phyloP scores from a whole-genome alignment of 1,139 yeast species.

The Blastobotrys capitulatus region DNA sequence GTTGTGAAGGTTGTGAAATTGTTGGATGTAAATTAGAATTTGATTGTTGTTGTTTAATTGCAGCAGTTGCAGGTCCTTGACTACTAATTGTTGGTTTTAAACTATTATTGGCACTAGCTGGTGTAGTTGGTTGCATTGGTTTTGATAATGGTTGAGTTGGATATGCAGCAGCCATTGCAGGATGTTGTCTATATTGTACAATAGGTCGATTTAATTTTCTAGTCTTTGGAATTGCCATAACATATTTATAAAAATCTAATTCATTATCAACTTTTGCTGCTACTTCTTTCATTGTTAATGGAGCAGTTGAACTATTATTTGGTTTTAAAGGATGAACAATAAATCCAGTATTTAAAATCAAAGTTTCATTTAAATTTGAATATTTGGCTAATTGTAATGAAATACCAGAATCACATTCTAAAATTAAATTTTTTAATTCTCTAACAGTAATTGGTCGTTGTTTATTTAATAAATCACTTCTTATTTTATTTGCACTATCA shows the following conservation, averaged over 20 bases:
- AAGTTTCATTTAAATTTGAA: slow-evolving; percentile 80
- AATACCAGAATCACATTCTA: slow-evolving; percentile 86
- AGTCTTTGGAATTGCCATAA: slow-evolving; percentile 38
- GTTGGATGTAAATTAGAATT: background rate
- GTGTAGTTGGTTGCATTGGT: slow-evolving; percentile 7
- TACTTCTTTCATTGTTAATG: slow-evolving; percentile 64
- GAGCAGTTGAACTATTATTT: slow-evolving; percentile 36
- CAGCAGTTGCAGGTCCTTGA: background rate
- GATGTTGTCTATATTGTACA: slow-evolving; percentile 74
- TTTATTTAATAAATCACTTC: slow-evolving; percentile 64
- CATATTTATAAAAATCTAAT: slow-evolving; percentile 67
- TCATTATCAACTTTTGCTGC: slow-evolving; percentile 80
- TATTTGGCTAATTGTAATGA: slow-evolving; percentile 83
- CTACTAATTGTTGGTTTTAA: background rate
- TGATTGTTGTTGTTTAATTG: background rate
- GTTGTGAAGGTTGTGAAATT: background rate
- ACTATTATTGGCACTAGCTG: background rate
- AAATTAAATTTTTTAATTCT: slow-evolving; percentile 66
- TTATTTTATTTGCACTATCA: slow-evolving; percentile 60
- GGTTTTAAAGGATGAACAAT: slow-evolving; percentile 65
- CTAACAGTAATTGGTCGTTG: slow-evolving; percentile 76
- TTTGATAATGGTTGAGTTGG: slow-evolving; percentile 10
- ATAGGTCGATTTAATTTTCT: slow-evolving; percentile 31
- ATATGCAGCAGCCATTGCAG: slow-evolving; percentile 44
- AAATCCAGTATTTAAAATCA: slow-evolving; percentile 79